Percentiles rank a stretch among this genome's conserved stretches.
phyloP scores from a whole-genome alignment of 306 rosid species.

The Rosa persica region DNA sequence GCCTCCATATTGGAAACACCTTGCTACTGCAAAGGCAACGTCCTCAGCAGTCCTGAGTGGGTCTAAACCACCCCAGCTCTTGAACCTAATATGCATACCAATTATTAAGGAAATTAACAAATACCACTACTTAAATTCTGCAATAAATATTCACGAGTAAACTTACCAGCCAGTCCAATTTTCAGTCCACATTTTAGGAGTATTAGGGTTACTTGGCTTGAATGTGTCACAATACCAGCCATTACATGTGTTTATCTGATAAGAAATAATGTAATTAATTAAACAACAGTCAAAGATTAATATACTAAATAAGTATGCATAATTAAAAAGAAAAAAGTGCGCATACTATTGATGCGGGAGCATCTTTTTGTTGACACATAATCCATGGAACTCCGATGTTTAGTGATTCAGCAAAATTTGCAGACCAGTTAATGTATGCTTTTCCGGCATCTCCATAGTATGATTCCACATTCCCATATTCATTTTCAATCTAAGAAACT shows the following conservation, averaged over 20 bases:
- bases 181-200: slow-evolving; percentile 68
- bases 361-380: slow-evolving; percentile 54
- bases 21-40: slow-evolving; percentile 55
- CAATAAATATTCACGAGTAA: not conserved
- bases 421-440: slow-evolving; percentile 51
- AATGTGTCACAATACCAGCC: slow-evolving; percentile 59
- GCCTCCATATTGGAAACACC: slow-evolving; percentile 57
- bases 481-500: slow-evolving; percentile 49
- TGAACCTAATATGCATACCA: slow-evolving; percentile 26
- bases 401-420: slow-evolving; percentile 44
- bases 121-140: not conserved
- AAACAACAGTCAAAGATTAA: not conserved
- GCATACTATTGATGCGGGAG: slow-evolving; percentile 53
- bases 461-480: slow-evolving; percentile 48
- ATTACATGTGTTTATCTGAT: slow-evolving; percentile 55
- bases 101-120: not conserved
- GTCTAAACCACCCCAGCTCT: slow-evolving; percentile 55
- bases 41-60: slow-evolving; percentile 63
- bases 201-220: slow-evolving; percentile 43
- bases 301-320: not conserved
- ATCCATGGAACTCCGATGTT: slow-evolving; percentile 61
- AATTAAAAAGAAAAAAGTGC: not conserved
- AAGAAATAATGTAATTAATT: not conserved
- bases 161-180: slow-evolving; percentile 63
- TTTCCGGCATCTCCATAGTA: slow-evolving; percentile 55